phyloP scores from a whole-genome alignment of 257 asterid species.

The Ocimum tenuiflorum region DNA sequence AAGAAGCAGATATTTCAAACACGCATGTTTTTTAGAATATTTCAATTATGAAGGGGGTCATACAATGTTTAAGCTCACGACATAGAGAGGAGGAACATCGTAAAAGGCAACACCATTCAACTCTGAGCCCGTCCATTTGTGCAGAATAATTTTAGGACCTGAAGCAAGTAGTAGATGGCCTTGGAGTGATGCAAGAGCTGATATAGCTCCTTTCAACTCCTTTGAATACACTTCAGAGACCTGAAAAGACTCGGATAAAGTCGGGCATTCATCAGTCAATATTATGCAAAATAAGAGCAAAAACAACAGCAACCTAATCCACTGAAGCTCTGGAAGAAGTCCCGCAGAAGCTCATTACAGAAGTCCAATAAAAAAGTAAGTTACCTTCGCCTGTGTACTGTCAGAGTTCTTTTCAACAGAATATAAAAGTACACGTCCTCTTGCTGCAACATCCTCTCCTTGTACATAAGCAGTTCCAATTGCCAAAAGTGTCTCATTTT shows the following conservation, averaged over 20 bases:
- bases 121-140: slow-evolving; percentile 96
- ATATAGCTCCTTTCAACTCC: slow-evolving; percentile 98
- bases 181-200: slow-evolving; percentile 94
- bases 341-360: slow-evolving; percentile 7
- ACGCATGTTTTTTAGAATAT: slow-evolving; percentile 2
- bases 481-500: slow-evolving; percentile 85
- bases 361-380: slow-evolving; percentile 2
- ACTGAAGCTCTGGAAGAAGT: slow-evolving; percentile 15
- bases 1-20: neutral
- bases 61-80: slow-evolving; percentile 95
- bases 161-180: slow-evolving; percentile 90
- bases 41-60: slow-evolving; percentile 20
- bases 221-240: slow-evolving; percentile 80
- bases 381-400: slow-evolving; percentile 58
- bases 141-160: slow-evolving; percentile 89
- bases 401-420: slow-evolving; percentile 67
- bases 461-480: slow-evolving; percentile 95
- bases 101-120: slow-evolving; percentile 80
- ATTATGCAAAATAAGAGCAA: neutral
- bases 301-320: slow-evolving; percentile 12
- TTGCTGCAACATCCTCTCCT: slow-evolving; percentile 99
- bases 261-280: slow-evolving; percentile 9
- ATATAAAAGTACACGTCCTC: slow-evolving; percentile 88
- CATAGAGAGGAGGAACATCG: slow-evolving; percentile 96
- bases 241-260: slow-evolving; percentile 37